These are phyloP conservation scores for Remersonia thermophila DNA, from an alignment of 2,329 filamentous ascomycete genomes.

Conservation along the genomic window DNA sequence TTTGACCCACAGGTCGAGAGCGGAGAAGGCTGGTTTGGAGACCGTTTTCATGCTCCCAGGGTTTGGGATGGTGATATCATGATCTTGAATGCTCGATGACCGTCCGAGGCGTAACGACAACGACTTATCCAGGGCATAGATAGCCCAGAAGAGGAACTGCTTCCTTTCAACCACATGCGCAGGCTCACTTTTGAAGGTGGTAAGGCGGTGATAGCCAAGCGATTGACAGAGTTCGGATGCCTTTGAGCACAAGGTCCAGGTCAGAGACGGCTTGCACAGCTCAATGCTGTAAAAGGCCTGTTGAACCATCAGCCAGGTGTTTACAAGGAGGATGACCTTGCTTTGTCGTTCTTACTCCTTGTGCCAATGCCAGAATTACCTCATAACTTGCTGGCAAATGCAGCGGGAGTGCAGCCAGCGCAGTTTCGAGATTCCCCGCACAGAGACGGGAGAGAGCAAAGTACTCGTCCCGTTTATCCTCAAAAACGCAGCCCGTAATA, in stretches of 20 bases:
- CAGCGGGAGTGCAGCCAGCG: slow-evolving; percentile 38
- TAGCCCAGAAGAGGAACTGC: slow-evolving; percentile 30
- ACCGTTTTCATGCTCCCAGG: slow-evolving; percentile 9
- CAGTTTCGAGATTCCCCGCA: slow-evolving; percentile 36
- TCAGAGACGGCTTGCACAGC: slow-evolving; percentile 46
- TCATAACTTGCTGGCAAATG: slow-evolving; percentile 41
- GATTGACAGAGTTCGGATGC: slow-evolving; percentile 50
- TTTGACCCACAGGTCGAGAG: slow-evolving; percentile 41
- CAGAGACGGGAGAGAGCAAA: slow-evolving; percentile 28
- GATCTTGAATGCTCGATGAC: slow-evolving; percentile 44
- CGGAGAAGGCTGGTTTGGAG: background rate
- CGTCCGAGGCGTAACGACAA: slow-evolving; percentile 47
- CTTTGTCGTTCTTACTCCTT: slow-evolving; percentile 34
- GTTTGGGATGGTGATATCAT: slow-evolving; percentile 36
- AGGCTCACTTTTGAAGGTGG: slow-evolving; percentile 15
- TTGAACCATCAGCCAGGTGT: background rate
- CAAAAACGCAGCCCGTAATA: slow-evolving; percentile 27
- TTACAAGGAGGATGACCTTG: background rate
- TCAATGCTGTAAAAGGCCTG: slow-evolving; percentile 51
- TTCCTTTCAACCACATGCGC: slow-evolving; percentile 21
- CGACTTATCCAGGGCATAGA: slow-evolving; percentile 45
- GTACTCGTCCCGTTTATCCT: slow-evolving; percentile 16
- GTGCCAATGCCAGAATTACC: slow-evolving; percentile 43
- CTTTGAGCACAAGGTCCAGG: slow-evolving; percentile 47
- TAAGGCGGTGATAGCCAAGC: slow-evolving; percentile 45